These are phyloP conservation scores for Alternaria gaisen DNA, from an alignment of 2,329 filamentous ascomycete genomes.

Conservation along the genomic window DNA sequence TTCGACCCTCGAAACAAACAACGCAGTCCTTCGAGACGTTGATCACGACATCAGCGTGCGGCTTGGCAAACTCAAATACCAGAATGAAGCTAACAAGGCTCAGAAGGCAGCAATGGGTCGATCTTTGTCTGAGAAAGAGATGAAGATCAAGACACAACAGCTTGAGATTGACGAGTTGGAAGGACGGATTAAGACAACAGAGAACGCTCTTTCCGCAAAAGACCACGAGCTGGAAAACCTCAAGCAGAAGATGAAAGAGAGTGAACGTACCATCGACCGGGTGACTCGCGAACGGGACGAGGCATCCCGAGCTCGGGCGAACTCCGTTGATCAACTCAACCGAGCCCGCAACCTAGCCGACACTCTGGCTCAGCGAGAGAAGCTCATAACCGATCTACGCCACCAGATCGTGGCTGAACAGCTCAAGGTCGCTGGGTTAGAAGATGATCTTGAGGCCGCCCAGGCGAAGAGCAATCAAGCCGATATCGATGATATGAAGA, in stretches of 20 bases:
- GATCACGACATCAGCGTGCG: constrained; percentile 8
- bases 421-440: constrained; percentile 15
- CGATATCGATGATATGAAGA: constrained; percentile 14
- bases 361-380: constrained; percentile 19
- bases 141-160: constrained; percentile 26
- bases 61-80: constrained; percentile 26
- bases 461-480: constrained; percentile 12
- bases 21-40: background rate
- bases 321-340: constrained; percentile 2
- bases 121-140: constrained; percentile 25
- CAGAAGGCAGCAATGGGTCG: constrained; percentile 31
- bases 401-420: constrained; percentile 22
- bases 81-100: constrained; percentile 27
- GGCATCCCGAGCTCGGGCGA: background rate
- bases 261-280: constrained; percentile 1
- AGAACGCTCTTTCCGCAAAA: constrained; percentile 6
- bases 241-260: background rate
- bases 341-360: constrained; percentile 17
- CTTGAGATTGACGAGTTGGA: constrained; percentile 17
- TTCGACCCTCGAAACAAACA: background rate
- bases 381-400: constrained; percentile 17
- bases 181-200: constrained; percentile 19
- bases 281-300: constrained; percentile 12
- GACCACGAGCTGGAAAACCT: background rate
- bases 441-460: constrained; percentile 22